These are phyloP conservation scores for Xerocomus brunneocitrinus DNA, from an alignment of 768 basidiomycete genomes.

Conservation along the genomic window DNA sequence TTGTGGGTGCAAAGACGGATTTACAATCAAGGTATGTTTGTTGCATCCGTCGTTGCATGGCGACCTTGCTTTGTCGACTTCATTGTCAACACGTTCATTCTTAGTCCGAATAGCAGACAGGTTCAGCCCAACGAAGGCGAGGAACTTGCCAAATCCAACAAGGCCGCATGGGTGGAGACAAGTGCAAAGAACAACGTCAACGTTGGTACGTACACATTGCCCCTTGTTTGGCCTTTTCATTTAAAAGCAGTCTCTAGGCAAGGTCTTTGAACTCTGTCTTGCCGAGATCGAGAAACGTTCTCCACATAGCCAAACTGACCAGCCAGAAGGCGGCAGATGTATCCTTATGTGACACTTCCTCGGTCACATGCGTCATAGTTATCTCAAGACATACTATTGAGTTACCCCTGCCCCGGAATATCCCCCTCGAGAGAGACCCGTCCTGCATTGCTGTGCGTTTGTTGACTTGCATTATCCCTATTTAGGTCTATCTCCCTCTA, in stretches of 20 bases:
- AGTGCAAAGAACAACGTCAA: constrained; percentile 85
- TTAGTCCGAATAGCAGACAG: constrained; percentile 52
- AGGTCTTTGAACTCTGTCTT: constrained; percentile 81
- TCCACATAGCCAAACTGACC: constrained; percentile 44
- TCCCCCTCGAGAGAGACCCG: constrained; percentile 21
- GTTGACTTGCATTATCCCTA: constrained; percentile 35
- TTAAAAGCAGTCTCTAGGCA: constrained; percentile 40
- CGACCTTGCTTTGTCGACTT: constrained; percentile 6
- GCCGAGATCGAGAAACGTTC: constrained; percentile 77
- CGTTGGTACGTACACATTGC: constrained; percentile 61
- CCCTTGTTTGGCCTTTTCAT: background rate
- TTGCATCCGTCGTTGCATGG: constrained; percentile 5
- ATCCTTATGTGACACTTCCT: constrained; percentile 46
- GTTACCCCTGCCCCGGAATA: constrained; percentile 32
- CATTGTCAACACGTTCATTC: constrained; percentile 21
- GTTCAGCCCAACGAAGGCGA: constrained; percentile 72
- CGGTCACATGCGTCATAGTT: constrained; percentile 12
- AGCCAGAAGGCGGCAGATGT: constrained; percentile 43
- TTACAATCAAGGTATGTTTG: constrained; percentile 63
- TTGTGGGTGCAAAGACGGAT: constrained; percentile 92
- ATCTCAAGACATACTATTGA: constrained; percentile 22
- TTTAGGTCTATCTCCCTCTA: constrained; percentile 25
- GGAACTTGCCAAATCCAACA: constrained; percentile 64
- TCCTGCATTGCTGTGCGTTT: constrained; percentile 28
- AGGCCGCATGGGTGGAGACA: constrained; percentile 82